Percentiles rank a stretch among this genome's conserved stretches.
phyloP scores from a whole-genome alignment of 2,329 filamentous ascomycete genomes.

The Cercospora canescens region DNA sequence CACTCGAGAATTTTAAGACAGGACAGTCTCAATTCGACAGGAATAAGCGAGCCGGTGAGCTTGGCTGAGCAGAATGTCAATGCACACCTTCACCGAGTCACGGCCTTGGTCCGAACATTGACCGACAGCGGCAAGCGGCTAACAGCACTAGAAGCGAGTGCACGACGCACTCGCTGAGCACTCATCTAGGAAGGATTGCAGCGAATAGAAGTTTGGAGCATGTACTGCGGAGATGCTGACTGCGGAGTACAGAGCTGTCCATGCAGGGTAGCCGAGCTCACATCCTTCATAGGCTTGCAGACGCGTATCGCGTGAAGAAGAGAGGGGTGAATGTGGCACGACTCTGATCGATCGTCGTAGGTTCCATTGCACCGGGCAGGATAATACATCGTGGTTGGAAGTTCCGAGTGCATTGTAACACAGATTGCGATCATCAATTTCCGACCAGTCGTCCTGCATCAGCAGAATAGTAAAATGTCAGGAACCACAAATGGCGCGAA shows the following conservation, averaged over 20 bases:
- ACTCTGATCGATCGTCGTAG: background rate
- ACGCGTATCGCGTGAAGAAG: constrained; percentile 3
- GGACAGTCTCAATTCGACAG: background rate
- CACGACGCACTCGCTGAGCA: background rate
- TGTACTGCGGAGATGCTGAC: background rate
- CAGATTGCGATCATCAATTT: background rate
- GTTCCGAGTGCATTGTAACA: background rate
- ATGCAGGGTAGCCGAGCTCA: constrained; percentile 15
- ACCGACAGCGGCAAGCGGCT: background rate
- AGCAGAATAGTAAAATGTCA: constrained; percentile 15
- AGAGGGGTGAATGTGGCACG: constrained; percentile 6
- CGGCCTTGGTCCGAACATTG: background rate
- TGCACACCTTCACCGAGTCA: background rate
- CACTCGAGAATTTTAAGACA: background rate
- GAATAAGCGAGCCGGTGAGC: background rate
- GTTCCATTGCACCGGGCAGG: constrained; percentile 13
- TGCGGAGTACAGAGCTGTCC: constrained; percentile 15
- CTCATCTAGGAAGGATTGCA: background rate
- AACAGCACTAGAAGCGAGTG: background rate
- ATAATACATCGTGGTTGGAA: background rate
- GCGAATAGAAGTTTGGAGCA: background rate
- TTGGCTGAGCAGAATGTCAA: background rate
- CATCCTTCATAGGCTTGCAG: background rate
- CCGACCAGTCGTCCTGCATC: background rate
- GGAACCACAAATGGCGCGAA: constrained; percentile 17